Percentiles rank a stretch among this genome's conserved stretches.
phyloP scores from a whole-genome alignment of 495 filamentous ascomycete genomes.

The Hypoxylon subgilvum region DNA sequence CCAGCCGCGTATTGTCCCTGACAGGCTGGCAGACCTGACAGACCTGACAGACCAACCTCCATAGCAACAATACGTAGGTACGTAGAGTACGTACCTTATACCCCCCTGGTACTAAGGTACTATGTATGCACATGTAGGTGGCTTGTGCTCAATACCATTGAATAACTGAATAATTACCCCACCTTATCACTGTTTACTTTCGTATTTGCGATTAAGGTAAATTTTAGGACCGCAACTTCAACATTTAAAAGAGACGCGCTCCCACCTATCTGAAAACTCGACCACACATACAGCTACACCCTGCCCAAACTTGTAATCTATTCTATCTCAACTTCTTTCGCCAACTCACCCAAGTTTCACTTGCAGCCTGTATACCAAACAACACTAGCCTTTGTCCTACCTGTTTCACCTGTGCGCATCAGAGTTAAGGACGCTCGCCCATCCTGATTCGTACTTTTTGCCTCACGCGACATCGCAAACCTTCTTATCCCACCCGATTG shows the following conservation, averaged over 20 bases:
- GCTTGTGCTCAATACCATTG: conserved; percentile 23
- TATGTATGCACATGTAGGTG: conserved; percentile 1
- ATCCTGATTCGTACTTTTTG: conserved; percentile 5
- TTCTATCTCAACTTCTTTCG: neutral
- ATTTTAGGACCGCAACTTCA: conserved; percentile 36
- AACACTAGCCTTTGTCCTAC: neutral
- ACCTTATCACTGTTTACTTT: conserved; percentile 38
- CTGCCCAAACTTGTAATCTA: too few species aligned
- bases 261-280: neutral
- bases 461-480: conserved; percentile 35
- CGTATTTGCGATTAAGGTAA: conserved; percentile 31
- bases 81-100: too few species aligned
- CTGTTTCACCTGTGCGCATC: conserved; percentile 18
- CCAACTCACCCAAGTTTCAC: neutral
- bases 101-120: too few species aligned
- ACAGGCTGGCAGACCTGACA: too few species aligned
- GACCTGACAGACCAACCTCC: too few species aligned
- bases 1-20: too few species aligned
- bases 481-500: neutral
- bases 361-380: conserved; percentile 2
- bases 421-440: conserved; percentile 2
- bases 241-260: conserved; percentile 36
- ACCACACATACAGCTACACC: too few species aligned
- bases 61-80: too few species aligned
- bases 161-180: conserved; percentile 12